Evolutionary conservation across 345 rosid genomes (phyloP).

Genomic region (Linum tenue): DNA sequence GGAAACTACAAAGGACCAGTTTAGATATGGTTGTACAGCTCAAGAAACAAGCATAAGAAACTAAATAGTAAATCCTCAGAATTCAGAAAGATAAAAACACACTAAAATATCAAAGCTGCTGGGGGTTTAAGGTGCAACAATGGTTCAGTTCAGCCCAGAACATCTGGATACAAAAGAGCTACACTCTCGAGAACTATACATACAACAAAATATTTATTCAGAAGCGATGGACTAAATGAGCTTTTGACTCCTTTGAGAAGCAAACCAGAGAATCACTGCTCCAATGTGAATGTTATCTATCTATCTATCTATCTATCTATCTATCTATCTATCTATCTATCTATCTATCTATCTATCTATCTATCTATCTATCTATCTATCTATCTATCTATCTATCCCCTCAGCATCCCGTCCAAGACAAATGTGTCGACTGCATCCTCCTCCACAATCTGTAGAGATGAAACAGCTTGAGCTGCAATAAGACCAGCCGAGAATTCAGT

Average conservation of each 20-base stretch:
- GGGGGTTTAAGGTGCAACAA: neutral
- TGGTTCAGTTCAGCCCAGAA: neutral
- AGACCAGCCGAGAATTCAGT: conserved; percentile 45
- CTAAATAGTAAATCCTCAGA: neutral
- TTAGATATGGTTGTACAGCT: neutral
- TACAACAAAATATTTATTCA: neutral
- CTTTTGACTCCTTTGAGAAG: neutral
- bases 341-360: conserved; percentile 6
- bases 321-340: too few relatives aligned
- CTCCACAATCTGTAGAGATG: conserved; percentile 78
- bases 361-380: too few relatives aligned
- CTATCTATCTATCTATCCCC: too few relatives aligned
- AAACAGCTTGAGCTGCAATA: conserved; percentile 79
- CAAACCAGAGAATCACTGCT: too few relatives aligned
- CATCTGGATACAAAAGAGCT: neutral
- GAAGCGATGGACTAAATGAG: neutral
- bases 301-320: too few relatives aligned
- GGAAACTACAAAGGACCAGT: neutral
- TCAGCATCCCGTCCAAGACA: conserved; percentile 49
- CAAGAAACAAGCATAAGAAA: neutral
- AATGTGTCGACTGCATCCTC: conserved; percentile 43
- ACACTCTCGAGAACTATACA: neutral
- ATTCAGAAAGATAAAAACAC: neutral
- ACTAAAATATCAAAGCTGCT: too few relatives aligned
- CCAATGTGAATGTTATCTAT: too few relatives aligned